A percentile compares a stretch with the other conserved stretches of the same genome.
phyloP scores from a whole-genome alignment of 176 grass and related monocot species.

The Luzula sylvatica region DNA sequence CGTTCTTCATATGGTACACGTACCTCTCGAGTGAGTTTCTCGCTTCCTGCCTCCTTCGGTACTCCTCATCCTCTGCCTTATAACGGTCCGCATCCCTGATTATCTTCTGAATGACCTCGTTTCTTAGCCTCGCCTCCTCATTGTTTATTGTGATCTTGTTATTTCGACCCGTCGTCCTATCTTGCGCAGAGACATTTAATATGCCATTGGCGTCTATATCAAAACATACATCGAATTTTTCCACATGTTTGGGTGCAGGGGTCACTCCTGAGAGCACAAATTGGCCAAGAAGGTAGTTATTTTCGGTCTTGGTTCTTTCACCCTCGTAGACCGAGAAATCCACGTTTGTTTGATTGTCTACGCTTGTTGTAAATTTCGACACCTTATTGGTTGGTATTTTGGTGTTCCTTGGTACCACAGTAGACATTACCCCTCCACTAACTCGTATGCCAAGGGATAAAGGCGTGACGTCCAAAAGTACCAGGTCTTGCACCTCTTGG shows the following conservation, averaged over 20 bases:
- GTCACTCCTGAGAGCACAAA: background rate
- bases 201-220: no score
- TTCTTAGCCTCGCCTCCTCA: conserved; percentile 2
- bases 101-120: conserved; percentile 2
- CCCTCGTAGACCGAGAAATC: background rate
- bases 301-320: background rate
- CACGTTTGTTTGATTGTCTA: background rate
- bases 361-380: background rate
- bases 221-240: background rate
- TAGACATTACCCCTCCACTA: conserved; percentile 2
- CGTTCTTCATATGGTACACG: no score
- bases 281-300: background rate
- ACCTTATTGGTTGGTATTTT: no score
- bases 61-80: no score
- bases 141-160: background rate
- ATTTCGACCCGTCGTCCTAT: background rate
- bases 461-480: conserved; percentile 1
- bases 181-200: background rate
- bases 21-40: no score
- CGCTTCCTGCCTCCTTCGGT: no score
- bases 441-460: conserved; percentile 8
- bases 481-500: background rate
- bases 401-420: no score
- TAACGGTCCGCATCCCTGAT: no score
- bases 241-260: background rate